Percentiles rank a stretch among this genome's conserved stretches.
Conservation (phyloP, 2,329 filamentous ascomycete species). For the Paraconiothyrium sp. region DNA sequence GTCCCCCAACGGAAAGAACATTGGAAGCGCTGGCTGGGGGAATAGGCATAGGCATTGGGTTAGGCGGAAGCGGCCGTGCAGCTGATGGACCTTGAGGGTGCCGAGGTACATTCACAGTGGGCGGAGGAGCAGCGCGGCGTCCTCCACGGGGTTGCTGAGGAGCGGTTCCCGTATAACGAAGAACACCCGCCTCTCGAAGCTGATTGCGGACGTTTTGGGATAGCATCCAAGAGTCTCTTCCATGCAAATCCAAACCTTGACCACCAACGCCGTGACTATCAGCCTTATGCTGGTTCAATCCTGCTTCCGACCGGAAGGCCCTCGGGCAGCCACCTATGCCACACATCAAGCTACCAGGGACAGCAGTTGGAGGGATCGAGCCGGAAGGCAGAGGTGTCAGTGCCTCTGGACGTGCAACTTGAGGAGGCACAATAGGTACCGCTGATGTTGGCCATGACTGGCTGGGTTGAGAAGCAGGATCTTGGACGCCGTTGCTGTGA, state of each 20-base stretch:
- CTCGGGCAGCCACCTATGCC: constrained; percentile 22
- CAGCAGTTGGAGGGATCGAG: not conserved
- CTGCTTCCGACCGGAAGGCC: constrained; percentile 31
- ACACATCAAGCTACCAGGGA: constrained; percentile 12
- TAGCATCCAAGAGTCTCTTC: constrained; percentile 37
- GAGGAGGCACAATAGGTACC: not conserved
- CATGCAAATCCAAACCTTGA: constrained; percentile 28
- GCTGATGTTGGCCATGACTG: not conserved
- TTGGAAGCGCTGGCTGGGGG: not conserved
- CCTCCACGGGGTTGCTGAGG: constrained; percentile 11
- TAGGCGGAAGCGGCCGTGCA: not conserved
- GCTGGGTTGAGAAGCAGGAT: not conserved
- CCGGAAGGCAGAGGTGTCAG: not conserved
- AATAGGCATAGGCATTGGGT: not conserved
- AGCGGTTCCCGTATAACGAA: constrained; percentile 15
- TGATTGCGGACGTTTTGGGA: constrained; percentile 26
- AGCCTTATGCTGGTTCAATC: constrained; percentile 29
- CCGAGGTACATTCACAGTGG: not conserved
- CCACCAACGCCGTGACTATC: constrained; percentile 38
- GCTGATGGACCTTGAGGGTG: not conserved
- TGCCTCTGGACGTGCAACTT: not conserved
- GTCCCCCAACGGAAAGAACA: constrained; percentile 20
- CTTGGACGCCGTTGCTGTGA: not conserved
- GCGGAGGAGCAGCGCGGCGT: constrained; percentile 8
- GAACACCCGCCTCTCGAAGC: constrained; percentile 24